Evolutionary conservation across 805 yeast species (phyloP).

Genomic region (Wickerhamiella shivajii): DNA sequence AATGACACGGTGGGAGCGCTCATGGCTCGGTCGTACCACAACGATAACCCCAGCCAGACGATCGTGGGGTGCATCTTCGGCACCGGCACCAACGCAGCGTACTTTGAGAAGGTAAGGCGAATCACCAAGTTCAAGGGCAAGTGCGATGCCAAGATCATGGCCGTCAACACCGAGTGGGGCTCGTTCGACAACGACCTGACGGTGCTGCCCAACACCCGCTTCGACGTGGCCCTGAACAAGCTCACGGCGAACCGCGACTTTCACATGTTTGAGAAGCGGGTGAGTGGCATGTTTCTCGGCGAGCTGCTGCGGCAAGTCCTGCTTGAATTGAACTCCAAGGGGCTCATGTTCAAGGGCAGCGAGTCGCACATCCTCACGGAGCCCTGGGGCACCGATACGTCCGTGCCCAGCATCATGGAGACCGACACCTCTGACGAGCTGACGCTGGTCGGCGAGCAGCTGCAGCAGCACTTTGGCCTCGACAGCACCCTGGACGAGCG

Average conservation of each 20-base stretch:
- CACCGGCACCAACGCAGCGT: constrained; percentile 96
- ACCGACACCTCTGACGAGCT: constrained; percentile 68
- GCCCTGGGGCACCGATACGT: constrained; percentile 68
- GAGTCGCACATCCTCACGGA: constrained; percentile 20
- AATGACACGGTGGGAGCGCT: constrained; percentile 95
- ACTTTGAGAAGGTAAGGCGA: constrained; percentile 58
- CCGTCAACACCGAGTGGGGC: constrained; percentile 95
- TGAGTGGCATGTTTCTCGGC: constrained; percentile 86
- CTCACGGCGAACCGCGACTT: constrained; percentile 67
- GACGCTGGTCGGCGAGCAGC: constrained; percentile 13
- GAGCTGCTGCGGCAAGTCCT: constrained; percentile 68
- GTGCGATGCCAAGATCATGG: constrained; percentile 40
- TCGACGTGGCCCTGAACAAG: constrained; percentile 58
- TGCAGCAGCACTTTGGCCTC: constrained; percentile 45
- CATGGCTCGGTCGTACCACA: constrained; percentile 71
- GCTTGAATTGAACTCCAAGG: constrained; percentile 43
- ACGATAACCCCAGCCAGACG: constrained; percentile 55
- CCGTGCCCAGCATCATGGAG: constrained; percentile 74
- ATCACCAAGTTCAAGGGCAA: constrained; percentile 52
- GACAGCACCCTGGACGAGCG: constrained; percentile 62
- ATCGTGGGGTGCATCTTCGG: constrained; percentile 87
- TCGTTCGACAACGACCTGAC: constrained; percentile 78
- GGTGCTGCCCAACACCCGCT: constrained; percentile 62
- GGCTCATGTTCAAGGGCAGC: constrained; percentile 34
- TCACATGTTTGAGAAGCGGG: constrained; percentile 87